These are phyloP conservation scores for Corchorus olitorius DNA, from an alignment of 345 rosid species.

Conservation along the genomic window DNA sequence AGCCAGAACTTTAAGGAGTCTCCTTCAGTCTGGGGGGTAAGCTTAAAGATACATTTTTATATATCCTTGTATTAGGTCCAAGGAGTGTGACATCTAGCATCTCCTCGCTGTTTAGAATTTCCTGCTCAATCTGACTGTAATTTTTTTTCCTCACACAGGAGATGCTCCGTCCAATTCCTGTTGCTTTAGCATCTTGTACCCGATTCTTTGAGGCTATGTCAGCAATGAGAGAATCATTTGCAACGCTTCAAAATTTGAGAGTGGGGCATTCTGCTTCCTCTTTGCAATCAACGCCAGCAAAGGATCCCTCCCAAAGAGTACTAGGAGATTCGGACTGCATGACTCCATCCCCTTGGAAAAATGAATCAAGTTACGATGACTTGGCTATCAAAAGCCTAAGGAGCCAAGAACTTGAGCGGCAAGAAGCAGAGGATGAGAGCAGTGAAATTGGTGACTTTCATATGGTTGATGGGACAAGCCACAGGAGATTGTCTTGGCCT, in stretches of 20 bases:
- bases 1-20: conserved; percentile 97
- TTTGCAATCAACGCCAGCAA: conserved; percentile 57
- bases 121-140: neutral
- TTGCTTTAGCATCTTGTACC: conserved; percentile 97
- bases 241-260: conserved; percentile 83
- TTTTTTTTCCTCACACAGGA: conserved; percentile 50
- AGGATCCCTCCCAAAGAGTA: conserved; percentile 40
- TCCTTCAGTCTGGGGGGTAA: conserved; percentile 99
- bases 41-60: conserved; percentile 15
- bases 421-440: conserved; percentile 47
- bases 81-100: neutral
- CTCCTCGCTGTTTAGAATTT: neutral
- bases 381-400: conserved; percentile 45
- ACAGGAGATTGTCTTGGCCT: conserved; percentile 92
- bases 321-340: conserved; percentile 51
- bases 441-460: conserved; percentile 40
- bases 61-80: neutral
- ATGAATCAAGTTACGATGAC: conserved; percentile 66
- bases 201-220: conserved; percentile 98
- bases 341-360: conserved; percentile 80
- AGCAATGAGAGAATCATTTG: conserved; percentile 97
- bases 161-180: conserved; percentile 98
- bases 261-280: conserved; percentile 65
- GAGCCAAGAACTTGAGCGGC: conserved; percentile 43
- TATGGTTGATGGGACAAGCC: conserved; percentile 46